phyloP scores from a whole-genome alignment of 208 protist species.

The Hexamita inflata region DNA sequence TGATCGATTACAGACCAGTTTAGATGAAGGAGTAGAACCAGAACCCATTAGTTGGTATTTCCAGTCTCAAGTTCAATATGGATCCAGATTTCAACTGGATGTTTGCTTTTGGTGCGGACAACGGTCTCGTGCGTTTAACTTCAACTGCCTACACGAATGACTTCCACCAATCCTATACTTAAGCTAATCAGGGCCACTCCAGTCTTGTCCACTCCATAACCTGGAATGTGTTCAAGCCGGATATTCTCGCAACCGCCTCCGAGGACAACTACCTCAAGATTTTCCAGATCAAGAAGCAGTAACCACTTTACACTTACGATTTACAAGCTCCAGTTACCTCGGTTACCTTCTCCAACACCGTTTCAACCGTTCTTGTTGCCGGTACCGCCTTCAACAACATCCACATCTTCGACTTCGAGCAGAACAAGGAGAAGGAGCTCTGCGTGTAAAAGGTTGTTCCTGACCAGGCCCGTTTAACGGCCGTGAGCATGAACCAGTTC shows the following conservation, averaged over 20 bases:
- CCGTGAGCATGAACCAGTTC: neutral
- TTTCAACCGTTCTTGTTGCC: slow-evolving; percentile 10
- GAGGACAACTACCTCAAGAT: slow-evolving; percentile 14
- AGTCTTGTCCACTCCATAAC: neutral
- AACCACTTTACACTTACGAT: slow-evolving; percentile 9
- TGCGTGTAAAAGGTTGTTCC: slow-evolving; percentile 8
- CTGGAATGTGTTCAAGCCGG: slow-evolving; percentile 15
- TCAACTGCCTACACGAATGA: slow-evolving; percentile 9
- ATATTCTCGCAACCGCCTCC: neutral
- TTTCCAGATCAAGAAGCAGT: neutral
- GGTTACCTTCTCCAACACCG: neutral
- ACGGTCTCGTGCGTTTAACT: neutral
- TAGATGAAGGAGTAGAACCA: neutral
- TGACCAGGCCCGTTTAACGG: neutral
- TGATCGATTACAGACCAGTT: neutral
- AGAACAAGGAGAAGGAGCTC: neutral
- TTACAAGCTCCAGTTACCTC: neutral
- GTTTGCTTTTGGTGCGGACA: slow-evolving; percentile 1
- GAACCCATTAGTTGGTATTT: neutral
- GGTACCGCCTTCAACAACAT: neutral
- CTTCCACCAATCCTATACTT: neutral
- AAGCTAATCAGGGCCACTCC: neutral
- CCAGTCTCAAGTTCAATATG: slow-evolving; percentile 3
- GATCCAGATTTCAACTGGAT: neutral
- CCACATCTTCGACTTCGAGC: slow-evolving; percentile 7